These are phyloP conservation scores for Hymenoscyphus albidus DNA, from an alignment of 2,329 filamentous ascomycete genomes.

Conservation along the genomic window DNA sequence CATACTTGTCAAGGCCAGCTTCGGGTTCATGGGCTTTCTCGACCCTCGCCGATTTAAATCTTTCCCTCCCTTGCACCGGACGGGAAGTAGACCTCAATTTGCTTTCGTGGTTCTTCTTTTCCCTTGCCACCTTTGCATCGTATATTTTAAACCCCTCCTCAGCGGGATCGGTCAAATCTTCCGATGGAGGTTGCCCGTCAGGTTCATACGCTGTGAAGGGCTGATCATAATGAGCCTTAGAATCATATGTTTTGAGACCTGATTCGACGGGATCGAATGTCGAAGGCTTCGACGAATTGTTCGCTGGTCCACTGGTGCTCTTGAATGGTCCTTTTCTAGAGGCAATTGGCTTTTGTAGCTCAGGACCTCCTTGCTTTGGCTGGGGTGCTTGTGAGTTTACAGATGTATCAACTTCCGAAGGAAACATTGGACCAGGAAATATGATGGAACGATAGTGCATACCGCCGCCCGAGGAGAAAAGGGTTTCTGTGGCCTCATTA, in stretches of 20 bases:
- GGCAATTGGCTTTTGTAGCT: not conserved
- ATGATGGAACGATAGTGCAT: not conserved
- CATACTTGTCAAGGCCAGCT: not conserved
- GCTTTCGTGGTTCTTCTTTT: not conserved
- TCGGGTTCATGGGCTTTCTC: not conserved
- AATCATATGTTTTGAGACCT: conserved; percentile 34
- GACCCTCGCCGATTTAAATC: not conserved
- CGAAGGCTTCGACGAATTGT: not conserved
- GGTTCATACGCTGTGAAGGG: conserved; percentile 37
- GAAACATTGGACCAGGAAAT: not conserved
- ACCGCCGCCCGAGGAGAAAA: not conserved
- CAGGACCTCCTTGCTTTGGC: not conserved
- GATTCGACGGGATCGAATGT: conserved; percentile 32
- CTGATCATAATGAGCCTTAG: conserved; percentile 29
- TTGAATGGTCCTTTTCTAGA: too few species aligned
- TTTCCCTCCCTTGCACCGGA: not conserved
- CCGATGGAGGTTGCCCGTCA: conserved; percentile 37
- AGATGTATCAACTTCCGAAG: not conserved
- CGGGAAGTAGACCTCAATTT: not conserved
- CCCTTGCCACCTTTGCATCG: conserved; percentile 7
- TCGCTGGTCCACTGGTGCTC: not conserved
- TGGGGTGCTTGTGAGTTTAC: not conserved
- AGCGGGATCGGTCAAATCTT: conserved; percentile 27
- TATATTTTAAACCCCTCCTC: conserved; percentile 39
- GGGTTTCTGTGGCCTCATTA: not conserved